These are phyloP conservation scores for Fusarium chaquense DNA, from an alignment of 2,329 filamentous ascomycete species.

Conservation along the genomic window DNA sequence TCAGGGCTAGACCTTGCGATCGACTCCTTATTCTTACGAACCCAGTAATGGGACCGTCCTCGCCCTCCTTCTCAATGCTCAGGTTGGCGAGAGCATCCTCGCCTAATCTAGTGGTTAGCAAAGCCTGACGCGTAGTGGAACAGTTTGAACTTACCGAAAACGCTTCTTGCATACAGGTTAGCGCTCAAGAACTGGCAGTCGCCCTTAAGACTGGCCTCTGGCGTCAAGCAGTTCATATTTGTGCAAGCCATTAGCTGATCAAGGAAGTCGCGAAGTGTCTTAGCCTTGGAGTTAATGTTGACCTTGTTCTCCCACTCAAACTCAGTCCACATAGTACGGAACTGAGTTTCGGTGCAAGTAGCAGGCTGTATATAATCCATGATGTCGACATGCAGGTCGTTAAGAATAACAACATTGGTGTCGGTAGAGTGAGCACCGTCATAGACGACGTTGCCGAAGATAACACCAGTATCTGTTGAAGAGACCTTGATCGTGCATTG, in stretches of 20 bases:
- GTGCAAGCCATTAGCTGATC: constrained; percentile 96
- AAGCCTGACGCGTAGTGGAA: neutral
- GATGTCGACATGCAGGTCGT: constrained; percentile 97
- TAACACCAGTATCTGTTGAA: constrained; percentile 96
- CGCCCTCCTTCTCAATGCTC: constrained; percentile 97
- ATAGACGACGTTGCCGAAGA: constrained; percentile 98
- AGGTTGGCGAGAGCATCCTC: constrained; percentile 98
- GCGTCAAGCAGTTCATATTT: constrained; percentile 98
- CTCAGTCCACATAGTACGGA: constrained; percentile 99
- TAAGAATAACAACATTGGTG: constrained; percentile 96
- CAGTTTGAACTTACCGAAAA: constrained; percentile 83
- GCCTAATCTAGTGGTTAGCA: constrained; percentile 66
- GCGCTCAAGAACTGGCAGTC: constrained; percentile 98
- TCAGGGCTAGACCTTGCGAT: constrained; percentile 93
- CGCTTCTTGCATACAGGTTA: constrained; percentile 94
- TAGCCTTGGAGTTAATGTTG: constrained; percentile 98
- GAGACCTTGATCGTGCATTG: constrained; percentile 99
- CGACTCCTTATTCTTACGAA: constrained; percentile 98
- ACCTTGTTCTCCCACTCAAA: constrained; percentile 99
- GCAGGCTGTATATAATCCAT: constrained; percentile 99
- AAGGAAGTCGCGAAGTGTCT: constrained; percentile 90
- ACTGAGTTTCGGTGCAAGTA: constrained; percentile 96
- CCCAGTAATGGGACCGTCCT: constrained; percentile 93
- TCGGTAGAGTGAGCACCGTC: constrained; percentile 92
- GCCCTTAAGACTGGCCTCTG: constrained; percentile 94